Conservation (phyloP, 148 eudicot genomes). For the Cornus kousa region DNA sequence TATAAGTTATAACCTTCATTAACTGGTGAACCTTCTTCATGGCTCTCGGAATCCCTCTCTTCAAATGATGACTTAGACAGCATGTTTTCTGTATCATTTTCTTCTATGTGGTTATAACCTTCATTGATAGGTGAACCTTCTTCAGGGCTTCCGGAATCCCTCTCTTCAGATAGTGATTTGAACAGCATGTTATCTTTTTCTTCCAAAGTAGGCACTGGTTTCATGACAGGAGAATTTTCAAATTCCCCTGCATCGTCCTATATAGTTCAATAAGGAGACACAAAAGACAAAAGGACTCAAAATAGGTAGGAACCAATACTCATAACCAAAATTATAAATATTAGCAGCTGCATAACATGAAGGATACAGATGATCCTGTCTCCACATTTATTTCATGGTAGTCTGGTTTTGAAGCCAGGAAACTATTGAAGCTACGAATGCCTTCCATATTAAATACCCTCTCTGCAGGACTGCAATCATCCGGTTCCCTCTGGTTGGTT, state of each 20-base stretch:
- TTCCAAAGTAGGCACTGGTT: slow-evolving; percentile 21
- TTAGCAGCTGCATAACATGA: not conserved
- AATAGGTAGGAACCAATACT: not conserved
- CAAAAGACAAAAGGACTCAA: not conserved
- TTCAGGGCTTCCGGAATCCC: slow-evolving; percentile 33
- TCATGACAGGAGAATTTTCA: slow-evolving; percentile 26
- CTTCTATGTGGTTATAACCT: slow-evolving; percentile 27
- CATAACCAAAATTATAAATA: slow-evolving; percentile 12
- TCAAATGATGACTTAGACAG: slow-evolving; percentile 27
- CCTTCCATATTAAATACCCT: slow-evolving; percentile 12
- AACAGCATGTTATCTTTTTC: slow-evolving; percentile 17
- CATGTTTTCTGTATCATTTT: slow-evolving; percentile 17
- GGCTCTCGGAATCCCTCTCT: slow-evolving; percentile 30
- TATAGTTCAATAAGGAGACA: slow-evolving; percentile 32
- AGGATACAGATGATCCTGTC: slow-evolving; percentile 39
- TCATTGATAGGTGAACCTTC: slow-evolving; percentile 24
- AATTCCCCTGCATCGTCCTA: slow-evolving; percentile 45
- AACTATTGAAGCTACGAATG: slow-evolving; percentile 31
- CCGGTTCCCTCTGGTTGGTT: slow-evolving; percentile 27
- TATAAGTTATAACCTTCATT: slow-evolving; percentile 26
- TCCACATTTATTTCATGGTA: slow-evolving; percentile 35
- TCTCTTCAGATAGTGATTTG: slow-evolving; percentile 28
- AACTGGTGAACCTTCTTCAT: slow-evolving; percentile 29
- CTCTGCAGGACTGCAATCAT: slow-evolving; percentile 27
- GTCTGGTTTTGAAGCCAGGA: slow-evolving; percentile 26